These are phyloP conservation scores for Talaromyces proteolyticus DNA, from an alignment of 495 filamentous ascomycete species.

Conservation along the genomic window DNA sequence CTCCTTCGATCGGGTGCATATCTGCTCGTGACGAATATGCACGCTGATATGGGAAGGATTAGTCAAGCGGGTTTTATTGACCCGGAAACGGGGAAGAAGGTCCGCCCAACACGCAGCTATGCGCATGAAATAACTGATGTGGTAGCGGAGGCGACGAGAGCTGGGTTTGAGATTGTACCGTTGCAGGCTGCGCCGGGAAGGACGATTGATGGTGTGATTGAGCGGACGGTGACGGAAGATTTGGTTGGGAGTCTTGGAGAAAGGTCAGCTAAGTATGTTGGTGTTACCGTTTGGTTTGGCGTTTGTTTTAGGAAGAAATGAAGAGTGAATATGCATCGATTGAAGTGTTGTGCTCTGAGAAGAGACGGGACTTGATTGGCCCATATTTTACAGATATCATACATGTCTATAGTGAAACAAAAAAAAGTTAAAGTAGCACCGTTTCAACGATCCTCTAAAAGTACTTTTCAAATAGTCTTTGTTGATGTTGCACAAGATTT, in stretches of 20 bases:
- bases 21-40: conserved; percentile 68
- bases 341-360: too few species aligned
- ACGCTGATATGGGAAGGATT: conserved; percentile 58
- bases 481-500: conserved; percentile 51
- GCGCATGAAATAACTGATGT: conserved; percentile 50
- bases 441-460: conserved; percentile 11
- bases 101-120: conserved; percentile 54
- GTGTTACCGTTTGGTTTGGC: conserved; percentile 61
- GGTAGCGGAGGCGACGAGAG: conserved; percentile 42
- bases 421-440: background rate
- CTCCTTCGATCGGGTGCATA: conserved; percentile 46
- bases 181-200: conserved; percentile 9
- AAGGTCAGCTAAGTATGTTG: conserved; percentile 65
- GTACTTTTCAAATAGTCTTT: conserved; percentile 35
- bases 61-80: conserved; percentile 66
- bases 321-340: background rate
- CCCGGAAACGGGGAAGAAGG: conserved; percentile 47
- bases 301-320: conserved; percentile 44
- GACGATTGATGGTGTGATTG: conserved; percentile 24
- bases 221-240: conserved; percentile 45
- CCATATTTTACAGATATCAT: conserved; percentile 8
- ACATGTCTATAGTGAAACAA: conserved; percentile 7
- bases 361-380: too few species aligned
- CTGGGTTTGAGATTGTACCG: conserved; percentile 43
- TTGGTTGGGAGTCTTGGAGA: conserved; percentile 44